Evolutionary conservation across 129 eudicot species (phyloP).

Genomic region (Cynara cardunculus): DNA sequence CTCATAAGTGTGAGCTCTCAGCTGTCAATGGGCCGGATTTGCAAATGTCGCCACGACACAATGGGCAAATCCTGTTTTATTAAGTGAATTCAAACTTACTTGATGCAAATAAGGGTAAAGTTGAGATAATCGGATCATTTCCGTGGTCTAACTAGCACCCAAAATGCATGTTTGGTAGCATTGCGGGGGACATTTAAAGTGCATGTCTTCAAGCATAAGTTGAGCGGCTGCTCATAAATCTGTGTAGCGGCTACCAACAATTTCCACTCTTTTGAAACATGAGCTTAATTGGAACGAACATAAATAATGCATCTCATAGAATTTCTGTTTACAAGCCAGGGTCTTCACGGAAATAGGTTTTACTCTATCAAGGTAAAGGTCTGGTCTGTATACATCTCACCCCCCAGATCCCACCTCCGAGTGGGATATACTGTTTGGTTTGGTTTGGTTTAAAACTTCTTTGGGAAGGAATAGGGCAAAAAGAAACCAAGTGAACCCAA

Average conservation of each 20-base stretch:
- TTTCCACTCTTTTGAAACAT: background rate
- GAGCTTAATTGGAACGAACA: background rate
- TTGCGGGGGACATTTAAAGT: background rate
- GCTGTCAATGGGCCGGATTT: conserved; percentile 23
- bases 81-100: background rate
- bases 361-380: background rate
- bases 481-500: background rate
- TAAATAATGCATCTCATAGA: background rate
- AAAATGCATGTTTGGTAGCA: background rate
- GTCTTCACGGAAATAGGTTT: background rate
- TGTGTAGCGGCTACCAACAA: background rate
- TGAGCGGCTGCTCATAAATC: background rate
- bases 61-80: conserved; percentile 65
- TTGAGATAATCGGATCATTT: background rate
- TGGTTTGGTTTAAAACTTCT: no score
- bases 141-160: background rate
- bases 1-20: conserved; percentile 15
- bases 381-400: no score
- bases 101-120: background rate
- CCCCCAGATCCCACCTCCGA: no score
- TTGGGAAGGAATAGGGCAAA: background rate
- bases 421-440: no score
- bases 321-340: background rate
- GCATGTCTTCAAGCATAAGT: background rate
- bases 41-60: conserved; percentile 67